Conservation (phyloP, 306 rosid species). For the Nissolia schottii region DNA sequence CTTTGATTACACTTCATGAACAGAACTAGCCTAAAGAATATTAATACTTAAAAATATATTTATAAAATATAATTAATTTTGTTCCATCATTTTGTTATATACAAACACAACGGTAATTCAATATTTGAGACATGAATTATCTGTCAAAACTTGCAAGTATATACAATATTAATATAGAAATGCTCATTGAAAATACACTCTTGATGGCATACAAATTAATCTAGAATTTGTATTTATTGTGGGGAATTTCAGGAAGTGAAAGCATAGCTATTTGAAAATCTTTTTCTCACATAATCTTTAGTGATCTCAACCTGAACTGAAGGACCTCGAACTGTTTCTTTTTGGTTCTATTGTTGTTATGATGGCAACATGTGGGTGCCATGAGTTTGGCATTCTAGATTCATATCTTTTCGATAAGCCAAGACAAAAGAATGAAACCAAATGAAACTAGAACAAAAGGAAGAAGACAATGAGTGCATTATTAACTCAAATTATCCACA, state of each 20-base stretch:
- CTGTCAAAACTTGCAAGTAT: no score
- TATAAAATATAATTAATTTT: no score
- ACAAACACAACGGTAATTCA: no score
- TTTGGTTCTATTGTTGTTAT: background rate
- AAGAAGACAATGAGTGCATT: slow-evolving; percentile 33
- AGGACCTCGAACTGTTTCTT: background rate
- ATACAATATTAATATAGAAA: no score
- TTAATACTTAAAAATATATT: no score
- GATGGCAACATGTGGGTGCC: slow-evolving; percentile 26
- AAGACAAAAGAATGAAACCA: slow-evolving; percentile 39
- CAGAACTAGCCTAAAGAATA: no score
- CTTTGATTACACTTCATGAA: no score
- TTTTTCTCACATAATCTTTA: background rate
- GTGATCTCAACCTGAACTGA: background rate
- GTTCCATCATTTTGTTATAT: no score
- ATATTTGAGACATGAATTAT: no score
- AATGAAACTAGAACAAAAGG: slow-evolving; percentile 22
- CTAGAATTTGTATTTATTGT: background rate
- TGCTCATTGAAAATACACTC: background rate
- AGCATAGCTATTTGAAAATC: background rate
- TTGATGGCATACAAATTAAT: background rate
- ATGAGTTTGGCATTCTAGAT: slow-evolving; percentile 18
- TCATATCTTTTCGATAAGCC: slow-evolving; percentile 19
- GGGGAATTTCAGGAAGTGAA: background rate
- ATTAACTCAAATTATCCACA: slow-evolving; percentile 21